Conservation (phyloP, 441 rosid genomes). For the Adansonia rubrostipa region DNA sequence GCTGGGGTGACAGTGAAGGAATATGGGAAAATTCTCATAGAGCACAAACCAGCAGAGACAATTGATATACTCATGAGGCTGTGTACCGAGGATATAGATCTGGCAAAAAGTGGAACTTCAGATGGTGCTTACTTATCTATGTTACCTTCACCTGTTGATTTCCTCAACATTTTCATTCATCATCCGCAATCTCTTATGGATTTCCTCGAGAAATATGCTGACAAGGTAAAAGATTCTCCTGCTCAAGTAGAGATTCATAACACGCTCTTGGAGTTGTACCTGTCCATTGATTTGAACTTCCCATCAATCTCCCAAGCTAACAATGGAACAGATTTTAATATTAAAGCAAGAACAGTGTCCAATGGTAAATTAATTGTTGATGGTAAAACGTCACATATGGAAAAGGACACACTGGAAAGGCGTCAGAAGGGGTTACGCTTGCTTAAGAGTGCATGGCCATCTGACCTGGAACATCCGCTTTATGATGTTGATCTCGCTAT, state of each 20-base stretch:
- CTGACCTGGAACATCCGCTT: conserved; percentile 85
- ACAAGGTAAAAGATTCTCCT: conserved; percentile 89
- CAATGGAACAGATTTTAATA: conserved; percentile 53
- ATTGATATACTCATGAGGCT: conserved; percentile 87
- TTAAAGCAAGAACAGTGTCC: conserved; percentile 44
- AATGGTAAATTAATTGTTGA: conserved; percentile 49
- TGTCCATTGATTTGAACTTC: conserved; percentile 88
- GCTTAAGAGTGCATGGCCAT: conserved; percentile 91
- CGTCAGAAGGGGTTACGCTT: conserved; percentile 72
- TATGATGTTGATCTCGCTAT: conserved; percentile 97
- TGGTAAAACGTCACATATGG: conserved; percentile 43
- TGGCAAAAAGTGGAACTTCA: conserved; percentile 57
- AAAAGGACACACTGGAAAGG: conserved; percentile 58
- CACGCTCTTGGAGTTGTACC: conserved; percentile 86
- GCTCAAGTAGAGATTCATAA: conserved; percentile 95
- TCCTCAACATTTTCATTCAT: conserved; percentile 88
- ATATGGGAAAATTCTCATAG: conserved; percentile 93
- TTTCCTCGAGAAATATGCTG: conserved; percentile 83
- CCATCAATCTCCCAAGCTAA: conserved; percentile 72
- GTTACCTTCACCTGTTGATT: conserved; percentile 98
- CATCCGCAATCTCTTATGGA: conserved; percentile 82
- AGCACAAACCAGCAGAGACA: conserved; percentile 88
- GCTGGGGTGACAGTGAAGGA: conserved; percentile 94
- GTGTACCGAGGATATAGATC: conserved; percentile 78
- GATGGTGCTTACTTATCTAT: conserved; percentile 69